Conservation (phyloP, 169 alveolate species). For the Plasmodium gonderi region DNA sequence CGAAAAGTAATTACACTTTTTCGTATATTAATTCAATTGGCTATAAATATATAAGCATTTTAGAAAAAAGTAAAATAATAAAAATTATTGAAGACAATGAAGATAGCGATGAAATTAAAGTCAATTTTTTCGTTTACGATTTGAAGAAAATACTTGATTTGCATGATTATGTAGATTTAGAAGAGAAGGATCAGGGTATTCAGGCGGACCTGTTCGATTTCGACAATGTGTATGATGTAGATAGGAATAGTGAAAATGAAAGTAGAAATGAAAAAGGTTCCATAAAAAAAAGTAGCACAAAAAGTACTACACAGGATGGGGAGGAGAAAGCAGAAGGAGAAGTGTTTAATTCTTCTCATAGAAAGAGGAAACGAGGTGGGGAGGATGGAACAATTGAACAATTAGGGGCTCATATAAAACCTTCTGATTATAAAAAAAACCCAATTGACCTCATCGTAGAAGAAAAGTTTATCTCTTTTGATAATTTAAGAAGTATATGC, state of each 20-base stretch:
- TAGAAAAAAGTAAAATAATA: conserved; percentile 82
- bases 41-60: conserved; percentile 82
- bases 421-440: neutral
- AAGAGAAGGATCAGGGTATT: conserved; percentile 20
- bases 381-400: neutral
- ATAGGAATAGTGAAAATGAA: conserved; percentile 2
- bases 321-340: neutral
- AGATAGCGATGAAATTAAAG: conserved; percentile 44
- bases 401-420: neutral
- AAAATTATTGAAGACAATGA: conserved; percentile 77
- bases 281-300: neutral
- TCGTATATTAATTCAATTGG: conserved; percentile 80
- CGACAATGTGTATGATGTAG: neutral
- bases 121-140: conserved; percentile 51
- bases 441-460: neutral
- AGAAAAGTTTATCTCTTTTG: conserved; percentile 29
- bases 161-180: conserved; percentile 24
- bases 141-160: conserved; percentile 18
- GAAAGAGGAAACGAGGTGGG: neutral
- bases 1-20: conserved; percentile 80
- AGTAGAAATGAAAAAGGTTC: neutral
- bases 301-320: neutral
- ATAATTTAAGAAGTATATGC: conserved; percentile 1
- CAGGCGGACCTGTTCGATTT: conserved; percentile 11
- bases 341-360: neutral